A percentile compares a stretch with the other conserved stretches of the same genome.
Conservation (phyloP, 768 basidiomycete genomes). For the Kwoniella bestiolae region DNA sequence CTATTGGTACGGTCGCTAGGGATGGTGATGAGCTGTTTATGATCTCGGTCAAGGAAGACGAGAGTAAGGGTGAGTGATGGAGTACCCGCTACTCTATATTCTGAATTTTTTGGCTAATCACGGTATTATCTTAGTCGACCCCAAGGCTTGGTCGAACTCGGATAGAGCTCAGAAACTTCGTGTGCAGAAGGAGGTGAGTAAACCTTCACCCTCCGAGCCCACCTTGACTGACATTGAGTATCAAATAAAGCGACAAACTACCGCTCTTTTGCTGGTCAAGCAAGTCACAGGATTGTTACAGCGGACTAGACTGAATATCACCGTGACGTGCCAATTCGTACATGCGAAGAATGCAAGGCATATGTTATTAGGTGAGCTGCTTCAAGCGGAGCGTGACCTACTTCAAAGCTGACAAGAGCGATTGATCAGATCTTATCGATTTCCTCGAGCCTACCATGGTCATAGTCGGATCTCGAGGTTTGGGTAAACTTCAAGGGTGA, state of each 20-base stretch:
- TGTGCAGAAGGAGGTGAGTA: slow-evolving; percentile 88
- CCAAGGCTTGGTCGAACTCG: slow-evolving; percentile 63
- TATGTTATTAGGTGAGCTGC: slow-evolving; percentile 74
- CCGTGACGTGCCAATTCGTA: slow-evolving; percentile 89
- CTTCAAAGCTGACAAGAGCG: slow-evolving; percentile 10
- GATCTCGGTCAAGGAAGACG: slow-evolving; percentile 90
- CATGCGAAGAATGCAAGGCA: slow-evolving; percentile 94
- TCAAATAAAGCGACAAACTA: slow-evolving; percentile 87
- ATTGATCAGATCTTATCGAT: slow-evolving; percentile 70
- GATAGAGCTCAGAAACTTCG: slow-evolving; percentile 80
- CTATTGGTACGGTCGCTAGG: slow-evolving; percentile 89
- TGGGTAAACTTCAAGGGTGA: slow-evolving; percentile 84
- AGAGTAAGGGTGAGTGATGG: slow-evolving; percentile 71
- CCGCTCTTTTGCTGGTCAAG: slow-evolving; percentile 83
- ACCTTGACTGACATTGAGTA: not conserved
- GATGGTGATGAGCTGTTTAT: slow-evolving; percentile 92
- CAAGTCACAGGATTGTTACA: slow-evolving; percentile 88
- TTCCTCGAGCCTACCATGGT: slow-evolving; percentile 84
- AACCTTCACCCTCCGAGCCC: too few relatives aligned
- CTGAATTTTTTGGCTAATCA: slow-evolving; percentile 16
- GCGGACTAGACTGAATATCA: slow-evolving; percentile 84
- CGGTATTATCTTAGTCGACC: slow-evolving; percentile 70
- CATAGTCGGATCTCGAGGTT: slow-evolving; percentile 91
- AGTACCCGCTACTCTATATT: not conserved
- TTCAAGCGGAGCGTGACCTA: not conserved